A percentile compares a stretch with the other conserved stretches of the same genome.
Conservation (phyloP, 1,284 basidiomycete genomes). For the Megacollybia platyphylla region DNA sequence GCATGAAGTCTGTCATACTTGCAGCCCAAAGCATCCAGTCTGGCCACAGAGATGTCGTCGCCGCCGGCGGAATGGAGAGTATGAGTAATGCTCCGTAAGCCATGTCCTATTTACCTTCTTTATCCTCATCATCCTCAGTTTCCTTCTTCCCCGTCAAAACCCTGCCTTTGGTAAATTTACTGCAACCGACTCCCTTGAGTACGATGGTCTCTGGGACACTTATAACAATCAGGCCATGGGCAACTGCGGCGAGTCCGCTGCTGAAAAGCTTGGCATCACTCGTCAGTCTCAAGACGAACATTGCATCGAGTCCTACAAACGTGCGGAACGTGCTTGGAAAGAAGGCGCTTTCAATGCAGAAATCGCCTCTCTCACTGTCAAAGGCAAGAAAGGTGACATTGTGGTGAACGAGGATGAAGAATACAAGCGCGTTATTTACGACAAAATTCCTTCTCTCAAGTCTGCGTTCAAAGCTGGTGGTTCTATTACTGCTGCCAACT, state of each 20-base stretch:
- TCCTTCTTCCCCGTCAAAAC: conserved; percentile 82
- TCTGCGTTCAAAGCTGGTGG: conserved; percentile 88
- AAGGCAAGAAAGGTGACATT: conserved; percentile 89
- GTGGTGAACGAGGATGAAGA: conserved; percentile 94
- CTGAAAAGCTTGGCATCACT: conserved; percentile 73
- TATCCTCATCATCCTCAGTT: conserved; percentile 33
- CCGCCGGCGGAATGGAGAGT: conserved; percentile 94
- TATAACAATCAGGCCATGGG: conserved; percentile 97
- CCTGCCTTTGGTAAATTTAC: conserved; percentile 87
- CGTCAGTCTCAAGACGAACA: conserved; percentile 83
- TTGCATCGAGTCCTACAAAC: conserved; percentile 90
- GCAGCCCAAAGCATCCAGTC: conserved; percentile 84
- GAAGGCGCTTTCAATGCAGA: conserved; percentile 78
- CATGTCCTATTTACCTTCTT: conserved; percentile 1
- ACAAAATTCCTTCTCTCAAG: conserved; percentile 80
- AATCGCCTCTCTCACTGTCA: conserved; percentile 87
- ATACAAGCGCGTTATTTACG: conserved; percentile 90
- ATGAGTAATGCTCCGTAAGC: conserved; percentile 94
- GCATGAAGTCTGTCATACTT: conserved; percentile 90
- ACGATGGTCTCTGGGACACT: conserved; percentile 91
- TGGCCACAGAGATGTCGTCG: conserved; percentile 80
- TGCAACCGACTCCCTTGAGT: conserved; percentile 79
- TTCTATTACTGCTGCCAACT: conserved; percentile 91
- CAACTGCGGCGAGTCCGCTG: conserved; percentile 86
- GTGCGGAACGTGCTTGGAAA: conserved; percentile 87